Conservation (phyloP, 805 yeast species). For the Brettanomyces custersianus region DNA sequence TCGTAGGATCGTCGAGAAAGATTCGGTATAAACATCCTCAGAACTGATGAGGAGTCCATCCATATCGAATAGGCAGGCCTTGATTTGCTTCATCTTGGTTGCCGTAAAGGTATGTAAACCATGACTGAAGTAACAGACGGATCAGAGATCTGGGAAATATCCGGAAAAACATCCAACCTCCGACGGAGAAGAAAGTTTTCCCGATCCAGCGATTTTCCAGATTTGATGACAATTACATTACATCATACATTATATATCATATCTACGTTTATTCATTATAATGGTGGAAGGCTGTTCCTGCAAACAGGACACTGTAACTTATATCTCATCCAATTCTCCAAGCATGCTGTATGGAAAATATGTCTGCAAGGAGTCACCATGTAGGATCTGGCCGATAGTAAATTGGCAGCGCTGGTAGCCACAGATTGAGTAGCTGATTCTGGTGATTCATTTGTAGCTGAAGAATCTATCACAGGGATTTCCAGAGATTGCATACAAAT, state of each 20-base stretch:
- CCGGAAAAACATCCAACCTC: no score
- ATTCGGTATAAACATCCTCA: conserved; percentile 83
- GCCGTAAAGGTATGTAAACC: no score
- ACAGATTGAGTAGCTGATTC: conserved; percentile 5
- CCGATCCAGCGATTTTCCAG: no score
- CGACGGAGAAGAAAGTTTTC: no score
- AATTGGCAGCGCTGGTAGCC: conserved; percentile 11
- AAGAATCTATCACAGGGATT: conserved; percentile 38
- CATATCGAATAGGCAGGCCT: conserved; percentile 54
- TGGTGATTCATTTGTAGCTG: conserved; percentile 4
- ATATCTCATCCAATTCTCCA: conserved; percentile 89
- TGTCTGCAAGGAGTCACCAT: conserved; percentile 92
- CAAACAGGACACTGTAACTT: conserved; percentile 93
- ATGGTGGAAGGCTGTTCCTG: conserved; percentile 75
- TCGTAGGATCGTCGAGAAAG: conserved; percentile 56
- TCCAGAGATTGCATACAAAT: conserved; percentile 83
- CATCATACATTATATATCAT: no score
- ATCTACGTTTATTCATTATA: conserved; percentile 27
- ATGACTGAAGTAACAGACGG: no score
- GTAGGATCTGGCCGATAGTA: conserved; percentile 35
- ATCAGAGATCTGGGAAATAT: no score
- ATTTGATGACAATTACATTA: no score
- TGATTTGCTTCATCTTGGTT: conserved; percentile 8
- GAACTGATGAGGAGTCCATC: conserved; percentile 91
- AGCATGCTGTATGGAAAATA: conserved; percentile 81